Conservation (phyloP, 805 yeast genomes). For the Candida hispaniensis region DNA sequence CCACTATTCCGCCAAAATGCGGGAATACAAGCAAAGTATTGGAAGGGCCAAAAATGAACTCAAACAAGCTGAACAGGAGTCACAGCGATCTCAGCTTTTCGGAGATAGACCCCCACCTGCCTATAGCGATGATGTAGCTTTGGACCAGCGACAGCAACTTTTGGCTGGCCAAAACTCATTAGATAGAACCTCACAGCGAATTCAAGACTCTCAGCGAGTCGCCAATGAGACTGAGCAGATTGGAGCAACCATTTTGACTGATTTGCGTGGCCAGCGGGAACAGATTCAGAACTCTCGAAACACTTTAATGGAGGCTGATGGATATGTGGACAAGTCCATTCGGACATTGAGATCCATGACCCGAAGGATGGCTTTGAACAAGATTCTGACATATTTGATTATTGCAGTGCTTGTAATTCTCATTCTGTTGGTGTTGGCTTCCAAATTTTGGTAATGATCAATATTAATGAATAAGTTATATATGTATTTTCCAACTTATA, state of each 20-base stretch:
- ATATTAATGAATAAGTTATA: too few species aligned
- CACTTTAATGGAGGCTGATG: constrained; percentile 80
- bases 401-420: constrained; percentile 76
- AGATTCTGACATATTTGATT: constrained; percentile 80
- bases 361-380: constrained; percentile 82
- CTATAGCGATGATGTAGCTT: constrained; percentile 30
- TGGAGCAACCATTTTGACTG: constrained; percentile 83
- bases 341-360: constrained; percentile 86
- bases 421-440: constrained; percentile 70
- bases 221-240: constrained; percentile 88
- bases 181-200: constrained; percentile 71
- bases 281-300: constrained; percentile 79
- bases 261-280: constrained; percentile 85
- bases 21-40: constrained; percentile 54
- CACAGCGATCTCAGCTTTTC: constrained; percentile 62
- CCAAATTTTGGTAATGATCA: constrained; percentile 56
- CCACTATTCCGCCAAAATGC: constrained; percentile 58
- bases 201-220: constrained; percentile 76
- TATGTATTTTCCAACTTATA: too few species aligned
- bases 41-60: constrained; percentile 43
- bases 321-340: constrained; percentile 81
- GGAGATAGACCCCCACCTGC: constrained; percentile 39
- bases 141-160: constrained; percentile 72
- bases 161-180: constrained; percentile 67
- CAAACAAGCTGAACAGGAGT: constrained; percentile 51